A percentile compares a stretch with the other conserved stretches of the same genome.
These are phyloP conservation scores for Amylocarpus encephaloides DNA, from an alignment of 2,329 filamentous ascomycete species.

Conservation along the genomic window DNA sequence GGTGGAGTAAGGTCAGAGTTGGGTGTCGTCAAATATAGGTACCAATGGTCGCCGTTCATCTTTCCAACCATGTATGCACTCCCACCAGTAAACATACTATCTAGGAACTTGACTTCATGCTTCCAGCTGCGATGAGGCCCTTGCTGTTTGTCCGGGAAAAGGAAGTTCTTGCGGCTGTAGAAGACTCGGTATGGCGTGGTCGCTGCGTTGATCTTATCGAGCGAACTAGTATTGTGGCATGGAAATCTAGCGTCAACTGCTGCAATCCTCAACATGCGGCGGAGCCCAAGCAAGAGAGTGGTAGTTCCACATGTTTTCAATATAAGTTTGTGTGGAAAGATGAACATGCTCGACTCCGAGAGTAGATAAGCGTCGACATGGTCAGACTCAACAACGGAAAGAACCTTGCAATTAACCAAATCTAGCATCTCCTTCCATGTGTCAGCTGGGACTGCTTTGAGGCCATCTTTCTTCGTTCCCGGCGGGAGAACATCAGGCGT, in stretches of 20 bases:
- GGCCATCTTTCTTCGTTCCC: constrained; percentile 63
- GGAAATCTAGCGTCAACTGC: constrained; percentile 85
- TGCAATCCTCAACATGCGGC: constrained; percentile 87
- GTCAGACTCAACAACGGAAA: constrained; percentile 89
- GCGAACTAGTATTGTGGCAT: constrained; percentile 61
- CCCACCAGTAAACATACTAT: constrained; percentile 83
- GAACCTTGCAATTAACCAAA: constrained; percentile 95
- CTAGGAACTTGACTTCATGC: constrained; percentile 87
- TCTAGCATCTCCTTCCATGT: constrained; percentile 97
- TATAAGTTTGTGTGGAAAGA: constrained; percentile 99
- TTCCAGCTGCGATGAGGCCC: constrained; percentile 97
- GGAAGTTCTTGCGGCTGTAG: constrained; percentile 97
- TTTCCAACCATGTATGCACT: constrained; percentile 99
- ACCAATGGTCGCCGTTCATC: constrained; percentile 99
- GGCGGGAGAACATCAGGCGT: constrained; percentile 67
- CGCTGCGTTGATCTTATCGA: constrained; percentile 63
- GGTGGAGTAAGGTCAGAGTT: constrained; percentile 75
- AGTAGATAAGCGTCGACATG: constrained; percentile 94
- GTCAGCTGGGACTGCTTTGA: constrained; percentile 79
- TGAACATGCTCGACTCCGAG: constrained; percentile 99
- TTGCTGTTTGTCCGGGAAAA: constrained; percentile 90
- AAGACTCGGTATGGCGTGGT: constrained; percentile 94
- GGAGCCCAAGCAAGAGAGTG: constrained; percentile 81
- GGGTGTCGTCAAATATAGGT: constrained; percentile 91
- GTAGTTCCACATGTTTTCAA: constrained; percentile 98